Evolutionary conservation across 164 flowering plant genomes (phyloP).

Genomic region (Dillenia suffruticosa): DNA sequence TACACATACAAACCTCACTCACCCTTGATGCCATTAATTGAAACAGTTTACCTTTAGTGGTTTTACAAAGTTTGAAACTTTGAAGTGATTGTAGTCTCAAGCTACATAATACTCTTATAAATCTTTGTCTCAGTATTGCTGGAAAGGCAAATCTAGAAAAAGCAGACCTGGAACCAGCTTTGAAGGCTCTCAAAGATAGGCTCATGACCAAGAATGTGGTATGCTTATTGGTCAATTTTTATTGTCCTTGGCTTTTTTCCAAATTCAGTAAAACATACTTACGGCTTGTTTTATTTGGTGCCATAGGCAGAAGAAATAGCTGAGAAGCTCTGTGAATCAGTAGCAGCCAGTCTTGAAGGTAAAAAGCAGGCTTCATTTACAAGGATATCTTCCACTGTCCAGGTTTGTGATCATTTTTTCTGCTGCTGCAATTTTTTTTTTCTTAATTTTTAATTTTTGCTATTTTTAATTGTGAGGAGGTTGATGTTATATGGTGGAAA

Average conservation of each 20-base stretch:
- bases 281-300: constrained; percentile 1
- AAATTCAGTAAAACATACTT: constrained; percentile 4
- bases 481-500: background rate
- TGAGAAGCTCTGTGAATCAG: constrained; percentile 96
- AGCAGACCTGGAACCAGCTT: constrained; percentile 87
- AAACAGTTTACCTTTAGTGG: too few species aligned
- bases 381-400: constrained; percentile 85
- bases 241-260: background rate
- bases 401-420: constrained; percentile 38
- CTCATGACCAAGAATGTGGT: constrained; percentile 99
- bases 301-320: constrained; percentile 94
- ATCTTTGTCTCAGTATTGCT: constrained; percentile 55
- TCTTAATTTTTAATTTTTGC: background rate
- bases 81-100: too few species aligned
- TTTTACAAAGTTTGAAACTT: too few species aligned
- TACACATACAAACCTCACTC: too few species aligned
- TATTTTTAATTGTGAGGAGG: background rate
- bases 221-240: constrained; percentile 24
- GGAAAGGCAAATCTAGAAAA: constrained; percentile 91
- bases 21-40: too few species aligned
- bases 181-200: constrained; percentile 94
- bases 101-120: too few species aligned
- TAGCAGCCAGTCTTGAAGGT: constrained; percentile 89
- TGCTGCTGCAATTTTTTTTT: background rate
- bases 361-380: constrained; percentile 86